Percentiles rank a stretch among this genome's conserved stretches.
Evolutionary conservation across 2,329 filamentous ascomycete species (phyloP).

Genomic region (Beauveria sp.): DNA sequence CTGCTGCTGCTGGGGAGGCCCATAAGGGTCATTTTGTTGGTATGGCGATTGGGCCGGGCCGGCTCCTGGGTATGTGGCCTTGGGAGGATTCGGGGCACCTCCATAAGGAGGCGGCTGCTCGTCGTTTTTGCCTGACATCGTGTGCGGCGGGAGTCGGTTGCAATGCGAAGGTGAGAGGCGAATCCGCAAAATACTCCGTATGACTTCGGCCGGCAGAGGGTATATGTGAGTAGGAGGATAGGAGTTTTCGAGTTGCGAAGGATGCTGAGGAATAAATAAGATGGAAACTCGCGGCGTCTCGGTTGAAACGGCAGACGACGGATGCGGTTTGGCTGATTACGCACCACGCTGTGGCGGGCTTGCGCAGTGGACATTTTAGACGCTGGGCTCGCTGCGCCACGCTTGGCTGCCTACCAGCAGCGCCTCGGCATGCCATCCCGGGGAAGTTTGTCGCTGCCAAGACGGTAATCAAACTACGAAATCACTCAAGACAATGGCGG

Average conservation of each 20-base stretch:
- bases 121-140: conserved; percentile 40
- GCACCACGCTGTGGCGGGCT: conserved; percentile 3
- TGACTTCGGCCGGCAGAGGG: not conserved
- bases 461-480: not conserved
- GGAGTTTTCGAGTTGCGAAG: not conserved
- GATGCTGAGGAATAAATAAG: conserved; percentile 1
- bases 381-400: conserved; percentile 24
- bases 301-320: conserved; percentile 5
- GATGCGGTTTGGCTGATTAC: conserved; percentile 7
- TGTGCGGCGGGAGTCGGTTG: not conserved
- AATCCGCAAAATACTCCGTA: too few relatives aligned
- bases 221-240: not conserved
- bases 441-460: not conserved
- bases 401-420: conserved; percentile 18
- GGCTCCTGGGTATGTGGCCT: conserved; percentile 36
- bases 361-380: conserved; percentile 3
- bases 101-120: conserved; percentile 44
- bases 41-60: conserved; percentile 27
- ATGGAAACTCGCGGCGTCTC: conserved; percentile 1
- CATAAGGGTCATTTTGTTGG: conserved; percentile 21
- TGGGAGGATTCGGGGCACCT: conserved; percentile 29
- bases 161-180: too few relatives aligned
- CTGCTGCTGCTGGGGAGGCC: conserved; percentile 21
- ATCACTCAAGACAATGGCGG: not conserved
- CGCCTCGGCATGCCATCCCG: not conserved